Base-by-base conservation (phyloP, 352 stramenopile species). In the Stephanocyclus meneghinianus region DNA sequence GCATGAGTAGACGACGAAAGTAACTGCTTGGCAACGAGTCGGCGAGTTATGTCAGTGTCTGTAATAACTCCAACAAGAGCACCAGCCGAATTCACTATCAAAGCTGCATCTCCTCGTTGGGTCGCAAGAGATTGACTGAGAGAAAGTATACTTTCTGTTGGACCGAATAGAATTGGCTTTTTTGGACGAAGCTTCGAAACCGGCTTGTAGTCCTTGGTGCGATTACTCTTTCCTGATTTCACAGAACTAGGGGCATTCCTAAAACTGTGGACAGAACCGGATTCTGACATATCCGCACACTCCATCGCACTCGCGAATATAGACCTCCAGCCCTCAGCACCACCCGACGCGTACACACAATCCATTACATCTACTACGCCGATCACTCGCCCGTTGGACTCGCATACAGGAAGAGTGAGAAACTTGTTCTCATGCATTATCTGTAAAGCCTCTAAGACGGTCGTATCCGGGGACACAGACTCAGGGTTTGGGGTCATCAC, bases 341-440 rank as follows among this genome's bases (percentile, higher is more conserved):
- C 89, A 45, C 88, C 87, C 69, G 78, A 91, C 9, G 91, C 95
- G 76, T 94, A 96, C 8, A 97, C 97, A 26, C 97, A 91, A 84
- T 98, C 96, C 71, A 98, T 94, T 30, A 99, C 96, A 83, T 98
- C 96, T 5, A 98, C 96, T 30, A 99, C 85, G 13, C 96, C 97
- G 29, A 98, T 87, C 7, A 99, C 91, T 40, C 87, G 94, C 15
- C 88, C 92, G 74, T 94, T 90, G 8, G 91, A 71, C 35, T 98
- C 96, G 26, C 98, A 96, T 3, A 99, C 96, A 32, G 97, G 97
- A 63, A 99, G 78, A 65, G 98, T 97, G 57, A 99, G 87, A 84
- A 98, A 99, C 74, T 97, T 96, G 80, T 98, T 97, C 60, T 99
- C 97, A 80, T 98, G 96, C 97, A 99, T 99, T n/a, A 97, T 94